A percentile compares a stretch with the other conserved stretches of the same genome.
Evolutionary conservation across 129 eudicot genomes (phyloP).

Genomic region (Tagetes erecta): DNA sequence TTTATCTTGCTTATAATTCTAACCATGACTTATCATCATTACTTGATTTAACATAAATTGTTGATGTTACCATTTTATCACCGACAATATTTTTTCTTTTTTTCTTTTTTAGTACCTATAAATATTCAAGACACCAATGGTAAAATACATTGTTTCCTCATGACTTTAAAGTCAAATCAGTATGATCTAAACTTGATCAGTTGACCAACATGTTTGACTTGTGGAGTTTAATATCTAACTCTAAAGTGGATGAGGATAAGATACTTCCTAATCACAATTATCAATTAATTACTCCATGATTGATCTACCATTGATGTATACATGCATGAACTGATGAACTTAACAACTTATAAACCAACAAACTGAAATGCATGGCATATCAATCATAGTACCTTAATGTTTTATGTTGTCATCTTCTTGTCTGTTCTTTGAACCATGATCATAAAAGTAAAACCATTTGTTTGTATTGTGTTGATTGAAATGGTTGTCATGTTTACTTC

Average conservation of each 20-base stretch:
- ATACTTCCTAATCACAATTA: conserved; percentile 35
- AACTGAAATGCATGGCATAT: neutral
- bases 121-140: neutral
- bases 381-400: conserved; percentile 29
- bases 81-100: too few relatives aligned
- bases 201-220: conserved; percentile 15
- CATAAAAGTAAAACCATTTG: conserved; percentile 2
- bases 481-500: neutral
- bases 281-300: conserved; percentile 29
- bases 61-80: too few relatives aligned
- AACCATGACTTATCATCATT: too few relatives aligned
- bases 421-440: conserved; percentile 33
- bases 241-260: conserved; percentile 37
- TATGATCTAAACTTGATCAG: neutral
- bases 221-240: conserved; percentile 16
- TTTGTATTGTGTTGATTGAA: neutral
- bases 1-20: too few relatives aligned
- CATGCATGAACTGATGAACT: conserved; percentile 43
- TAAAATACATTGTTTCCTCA: neutral
- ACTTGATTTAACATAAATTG: too few relatives aligned
- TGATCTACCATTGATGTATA: conserved; percentile 20
- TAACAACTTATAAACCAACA: conserved; percentile 27
- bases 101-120: too few relatives aligned
- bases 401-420: conserved; percentile 28
- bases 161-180: neutral